Base-by-base conservation (phyloP, 371 early-diverging fungal genomes). In the Aphelidium insulamus region DNA sequence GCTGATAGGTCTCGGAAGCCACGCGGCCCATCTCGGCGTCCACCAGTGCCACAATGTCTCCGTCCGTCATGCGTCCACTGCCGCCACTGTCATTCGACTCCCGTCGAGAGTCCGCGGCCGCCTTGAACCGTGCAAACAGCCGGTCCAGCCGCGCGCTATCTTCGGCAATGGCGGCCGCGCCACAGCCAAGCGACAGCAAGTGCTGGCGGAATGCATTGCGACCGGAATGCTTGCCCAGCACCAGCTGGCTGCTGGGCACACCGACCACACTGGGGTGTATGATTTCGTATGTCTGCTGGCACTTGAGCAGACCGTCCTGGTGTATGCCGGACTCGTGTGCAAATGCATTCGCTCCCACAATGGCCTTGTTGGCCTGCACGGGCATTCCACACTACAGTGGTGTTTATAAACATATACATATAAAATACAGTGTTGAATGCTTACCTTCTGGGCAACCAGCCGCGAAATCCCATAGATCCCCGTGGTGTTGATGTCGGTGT, bases 321-420 rank as follows among this genome's bases (percentile, higher is more conserved):
- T 92, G 92, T 48, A 92, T 92, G 32, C 92, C 92, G 32, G 83
- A 82, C 55, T 88, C 88, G 52, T 92, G 92, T 41, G 85, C 62
- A 46, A 91, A 91, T n/a, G 92, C 92, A 42, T 91, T 91, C 37
- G 76, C 72, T 22, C 92, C 92, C 5, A 92, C 92, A 46, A 92
- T 88, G 20, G 92, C 90, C 59, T 92, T 92, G 69, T 92, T 90
- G 20, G 86, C 68, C 49, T 92, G 92, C 23, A 92, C 74, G 18
- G 64, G 49, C 86, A 88, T 84, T n/a, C 92, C 92, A 2, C 81
- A n/a, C n/a, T n/a, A n/a, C n/a, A n/a, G n/a, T n/a, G n/a, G n/a
- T n/a, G n/a, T n/a, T n/a, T n/a, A n/a, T n/a, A n/a, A n/a, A n/a
- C n/a, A n/a, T n/a, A n/a, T n/a, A n/a, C n/a, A n/a, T n/a, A n/a